Conservation (phyloP, 345 rosid species). For the Fremontodendron californicum region DNA sequence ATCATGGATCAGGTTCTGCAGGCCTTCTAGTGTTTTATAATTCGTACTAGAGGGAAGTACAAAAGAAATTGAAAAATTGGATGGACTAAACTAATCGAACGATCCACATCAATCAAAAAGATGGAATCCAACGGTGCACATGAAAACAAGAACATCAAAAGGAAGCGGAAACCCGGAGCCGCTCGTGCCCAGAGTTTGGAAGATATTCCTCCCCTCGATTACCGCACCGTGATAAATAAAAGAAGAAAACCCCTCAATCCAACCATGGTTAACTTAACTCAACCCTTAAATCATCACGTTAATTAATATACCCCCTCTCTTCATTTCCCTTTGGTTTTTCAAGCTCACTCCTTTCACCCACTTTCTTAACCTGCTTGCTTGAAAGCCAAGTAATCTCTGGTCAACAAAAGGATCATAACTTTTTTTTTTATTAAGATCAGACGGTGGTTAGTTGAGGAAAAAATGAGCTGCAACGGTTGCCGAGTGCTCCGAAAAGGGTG, state of each 20-base stretch:
- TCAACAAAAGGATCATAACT: not conserved
- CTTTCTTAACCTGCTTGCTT: conserved; percentile 4
- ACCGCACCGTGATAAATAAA: conserved; percentile 6
- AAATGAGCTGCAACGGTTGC: conserved; percentile 65
- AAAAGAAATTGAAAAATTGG: not conserved
- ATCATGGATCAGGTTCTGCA: not conserved
- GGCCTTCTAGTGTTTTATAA: not conserved
- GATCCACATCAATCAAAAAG: conserved; percentile 22
- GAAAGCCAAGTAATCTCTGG: conserved; percentile 4
- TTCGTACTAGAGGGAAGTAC: conserved; percentile 8
- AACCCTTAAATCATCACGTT: conserved; percentile 6
- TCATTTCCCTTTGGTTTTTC: not conserved
- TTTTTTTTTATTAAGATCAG: not conserved
- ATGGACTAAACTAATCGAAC: conserved; percentile 23
- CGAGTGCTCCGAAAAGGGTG: conserved; percentile 59
- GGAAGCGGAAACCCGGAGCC: conserved; percentile 71
- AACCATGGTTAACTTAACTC: conserved; percentile 41
- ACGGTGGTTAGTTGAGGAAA: conserved; percentile 7
- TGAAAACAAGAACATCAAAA: not conserved
- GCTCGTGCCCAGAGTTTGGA: conserved; percentile 81
- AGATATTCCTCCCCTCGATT: conserved; percentile 33
- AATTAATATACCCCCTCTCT: not conserved
- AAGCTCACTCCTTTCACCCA: not conserved
- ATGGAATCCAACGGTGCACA: conserved; percentile 27
- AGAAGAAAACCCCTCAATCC: conserved; percentile 18